Evolutionary conservation across 192 early-diverging fungal genomes (phyloP).

Genomic region (Lobulomyces angularis): DNA sequence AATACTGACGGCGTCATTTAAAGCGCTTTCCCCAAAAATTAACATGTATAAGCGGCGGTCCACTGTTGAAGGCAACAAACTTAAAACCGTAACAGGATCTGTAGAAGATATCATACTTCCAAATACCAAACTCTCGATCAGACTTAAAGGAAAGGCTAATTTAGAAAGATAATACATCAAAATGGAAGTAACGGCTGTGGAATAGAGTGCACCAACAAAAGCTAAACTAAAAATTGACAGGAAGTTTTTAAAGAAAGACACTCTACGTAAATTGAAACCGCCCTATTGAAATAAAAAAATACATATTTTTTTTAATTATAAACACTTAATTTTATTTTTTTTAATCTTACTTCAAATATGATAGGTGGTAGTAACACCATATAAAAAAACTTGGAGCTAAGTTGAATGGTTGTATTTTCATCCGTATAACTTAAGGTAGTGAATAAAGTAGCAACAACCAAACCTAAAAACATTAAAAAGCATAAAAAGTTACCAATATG

Average conservation of each 20-base stretch:
- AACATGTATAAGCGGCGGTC: conserved; percentile 45
- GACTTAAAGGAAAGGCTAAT: conserved; percentile 20
- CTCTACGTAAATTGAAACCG: conserved; percentile 36
- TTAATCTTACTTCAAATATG: conserved; percentile 20
- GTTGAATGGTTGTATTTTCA: conserved; percentile 31
- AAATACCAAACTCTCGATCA: conserved; percentile 45
- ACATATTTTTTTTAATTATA: conserved; percentile 24
- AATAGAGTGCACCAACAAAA: conserved; percentile 42
- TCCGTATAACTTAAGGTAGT: conserved; percentile 31
- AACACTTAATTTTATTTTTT: background rate
- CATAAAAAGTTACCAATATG: background rate
- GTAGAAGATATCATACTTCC: conserved; percentile 47
- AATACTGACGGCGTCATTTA: conserved; percentile 50
- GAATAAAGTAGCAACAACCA: conserved; percentile 36
- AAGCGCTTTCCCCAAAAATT: conserved; percentile 51
- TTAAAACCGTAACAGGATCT: conserved; percentile 48
- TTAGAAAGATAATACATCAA: conserved; percentile 44
- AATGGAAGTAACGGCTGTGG: conserved; percentile 38
- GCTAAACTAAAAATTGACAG: conserved; percentile 37
- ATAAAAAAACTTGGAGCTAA: conserved; percentile 41
- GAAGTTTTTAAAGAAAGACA: conserved; percentile 41
- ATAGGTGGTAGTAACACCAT: conserved; percentile 51
- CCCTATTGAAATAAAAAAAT: conserved; percentile 15
- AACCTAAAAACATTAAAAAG: conserved; percentile 10
- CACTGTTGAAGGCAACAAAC: conserved; percentile 37